Evolutionary conservation across 2,329 filamentous ascomycete species (phyloP), one percentile per base, ranked within the genome.

Genomic region (Penicillium palitans): DNA sequence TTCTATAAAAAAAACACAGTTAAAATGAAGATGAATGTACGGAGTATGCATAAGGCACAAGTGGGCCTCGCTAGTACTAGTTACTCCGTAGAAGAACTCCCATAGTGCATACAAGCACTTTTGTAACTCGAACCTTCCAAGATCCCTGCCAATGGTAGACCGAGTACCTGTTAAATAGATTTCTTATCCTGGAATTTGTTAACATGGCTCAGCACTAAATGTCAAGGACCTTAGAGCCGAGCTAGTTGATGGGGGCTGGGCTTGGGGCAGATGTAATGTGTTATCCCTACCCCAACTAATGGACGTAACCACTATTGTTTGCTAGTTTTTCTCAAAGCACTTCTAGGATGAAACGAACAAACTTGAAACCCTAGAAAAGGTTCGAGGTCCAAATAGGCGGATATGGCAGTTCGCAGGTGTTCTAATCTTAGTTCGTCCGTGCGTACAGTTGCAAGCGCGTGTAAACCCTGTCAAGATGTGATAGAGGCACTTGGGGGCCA

Each of bases 371-470:
- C n/a, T 19, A n/a, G 6, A 21, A 50, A 29, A 21, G 13, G 8
- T 17, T 39, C 17, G 21, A 27, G 19, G 9, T 37, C 17, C 27
- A 40, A 40, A 48, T 12, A 31, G 31, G 33, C 40, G 13, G 40
- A 27, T 33, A 54, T 42, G n/a, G 55, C 29, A 58, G 42, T 47
- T 53, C 35, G 49, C 19, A 52, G 55, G 27, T 46, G 55, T 58
- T 58, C 55, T 58, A 58, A 58, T 54, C 27, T 58, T 58, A 58
- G 55, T n/a, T 24, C 17, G 27, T 54, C 50, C 48, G 55, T 58
- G 55, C 55, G 51, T 35, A 45, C n/a, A 27, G 41, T 58, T 44
- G 50, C 37, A 58, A 37, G 55, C 55, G 55, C 55, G 35, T 54
- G 44, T 48, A 19, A 48, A 54, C 55, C 55, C 55, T 54, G 55